A percentile compares a stretch with the other conserved stretches of the same genome.
Conservation (phyloP, 1,284 basidiomycete species). For the Pseudozyma sp. region DNA sequence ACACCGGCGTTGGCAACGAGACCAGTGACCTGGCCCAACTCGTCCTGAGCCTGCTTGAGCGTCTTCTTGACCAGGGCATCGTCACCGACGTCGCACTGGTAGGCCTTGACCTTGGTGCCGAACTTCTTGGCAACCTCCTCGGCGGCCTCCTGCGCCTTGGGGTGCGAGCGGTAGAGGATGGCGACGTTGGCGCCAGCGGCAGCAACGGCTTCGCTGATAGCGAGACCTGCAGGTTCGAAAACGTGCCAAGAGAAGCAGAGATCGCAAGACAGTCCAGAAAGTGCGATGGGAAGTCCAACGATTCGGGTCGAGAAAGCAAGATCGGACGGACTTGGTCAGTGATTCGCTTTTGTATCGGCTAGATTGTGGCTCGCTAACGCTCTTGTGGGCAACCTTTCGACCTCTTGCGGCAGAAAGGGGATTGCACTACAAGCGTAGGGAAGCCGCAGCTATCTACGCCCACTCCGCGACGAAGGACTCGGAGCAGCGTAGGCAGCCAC, state of each 20-base stretch:
- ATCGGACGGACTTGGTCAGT: too few species aligned
- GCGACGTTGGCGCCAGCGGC: conserved; percentile 67
- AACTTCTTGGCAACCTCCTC: conserved; percentile 65
- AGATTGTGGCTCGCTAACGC: too few species aligned
- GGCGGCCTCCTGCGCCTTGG: conserved; percentile 66
- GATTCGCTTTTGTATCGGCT: too few species aligned
- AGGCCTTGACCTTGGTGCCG: conserved; percentile 66
- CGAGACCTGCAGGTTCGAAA: conserved; percentile 53
- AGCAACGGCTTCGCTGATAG: conserved; percentile 65
- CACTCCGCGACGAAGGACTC: too few species aligned
- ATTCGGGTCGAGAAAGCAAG: too few species aligned
- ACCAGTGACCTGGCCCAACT: conserved; percentile 65
- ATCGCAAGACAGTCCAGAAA: not conserved
- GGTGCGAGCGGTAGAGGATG: conserved; percentile 67
- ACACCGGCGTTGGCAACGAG: conserved; percentile 67
- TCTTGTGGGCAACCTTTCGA: too few species aligned
- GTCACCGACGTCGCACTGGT: conserved; percentile 69
- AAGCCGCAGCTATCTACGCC: too few species aligned
- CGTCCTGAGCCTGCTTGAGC: conserved; percentile 60
- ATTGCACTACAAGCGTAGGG: too few species aligned
- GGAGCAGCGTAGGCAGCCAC: not conserved
- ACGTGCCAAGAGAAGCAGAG: too few species aligned
- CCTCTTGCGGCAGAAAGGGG: too few species aligned
- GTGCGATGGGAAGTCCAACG: not conserved
- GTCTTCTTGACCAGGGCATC: conserved; percentile 63